Evolutionary conservation across 2,329 filamentous ascomycete genomes (phyloP), one percentile per base, ranked within the genome.

Genomic region (Hymenoscyphus infarciens): DNA sequence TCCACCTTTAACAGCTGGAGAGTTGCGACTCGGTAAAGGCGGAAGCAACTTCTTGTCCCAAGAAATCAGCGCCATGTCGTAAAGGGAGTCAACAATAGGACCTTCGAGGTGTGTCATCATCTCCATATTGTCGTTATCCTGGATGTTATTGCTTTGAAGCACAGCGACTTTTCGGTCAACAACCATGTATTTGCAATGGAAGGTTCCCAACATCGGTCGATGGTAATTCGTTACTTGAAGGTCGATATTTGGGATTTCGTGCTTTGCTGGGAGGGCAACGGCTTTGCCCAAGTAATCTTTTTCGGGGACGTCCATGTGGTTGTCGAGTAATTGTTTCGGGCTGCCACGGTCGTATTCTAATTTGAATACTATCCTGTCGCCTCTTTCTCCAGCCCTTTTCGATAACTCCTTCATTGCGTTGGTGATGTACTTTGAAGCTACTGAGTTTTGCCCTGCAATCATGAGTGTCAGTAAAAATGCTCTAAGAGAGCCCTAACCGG

Each of bases 21-120:
- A 77, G n/a, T 77, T 74, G 16, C 82, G 74, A 59, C 78, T 82
- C 4, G 87, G 87, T 6, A 90, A 72, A 0, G 83, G 79, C 1
- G 87, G 86, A 0, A 85, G 76, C 0, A 91, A 71, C 0, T 77
- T 75, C 64, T 86, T 86, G 66, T 87, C 80, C 90, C 90, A 94
- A 0, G 87, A 88, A 7, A 92, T 80, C 45, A 92, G 73, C 0
- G 88, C 87, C 66, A 87, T 87, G 66, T 94, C 90, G 71, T 91
- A 92, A 27, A 93, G 75, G 1, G 85, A 85, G 69, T 92, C 88
- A 0, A 93, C 89, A 62, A 93, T 89, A 0, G 88, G 84, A 0
- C 90, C 90, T 75, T 93, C 89, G 0, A 92, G 73, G 61, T 91
- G 89, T 2, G 84, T 80, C 83, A 91, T 87, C 90, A 94, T 92